Base-by-base conservation (phyloP, 2,329 filamentous ascomycete genomes). In the Elsinoe ampelina region DNA sequence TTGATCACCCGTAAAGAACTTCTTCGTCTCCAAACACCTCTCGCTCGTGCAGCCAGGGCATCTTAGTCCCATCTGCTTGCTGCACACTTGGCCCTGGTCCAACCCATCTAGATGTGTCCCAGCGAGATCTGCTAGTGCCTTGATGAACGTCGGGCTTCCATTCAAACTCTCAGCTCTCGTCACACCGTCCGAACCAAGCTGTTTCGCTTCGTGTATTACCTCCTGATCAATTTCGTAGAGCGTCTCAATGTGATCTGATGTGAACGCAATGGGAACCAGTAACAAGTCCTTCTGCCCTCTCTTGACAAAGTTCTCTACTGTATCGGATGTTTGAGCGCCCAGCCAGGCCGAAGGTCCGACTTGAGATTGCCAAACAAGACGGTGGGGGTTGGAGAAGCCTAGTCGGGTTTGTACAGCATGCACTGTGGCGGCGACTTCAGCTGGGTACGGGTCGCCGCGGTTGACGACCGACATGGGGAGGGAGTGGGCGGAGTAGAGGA, bases 171-270 rank as follows among this genome's bases (percentile, higher is more conserved):
- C 93, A 1, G 86, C 89, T 58, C 93, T 82, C 77, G 95, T 95
- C 61, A 98, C 73, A 43, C 74, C 73, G 15, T 77, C 73, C 0
- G 84, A 86, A 32, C 91, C 89, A 0, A 81, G 74, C 65, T 87
- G 82, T 12, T 86, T 84, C 1, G 81, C 89, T 71, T 95, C 91
- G 58, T 89, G 87, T 66, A 98, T 97, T 38, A 98, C 89, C 72
- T 98, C 93, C 65, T 89, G 79, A 70, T 98, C 93, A 54, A 98
- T 76, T 71, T 98, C 93, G 69, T 86, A 97, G 0, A 98, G 77
- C 0, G 93, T 98, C 74, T 98, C 93, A 63, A 98, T 98, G 69
- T 98, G 93, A 66, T 98, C 93, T n/a, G 89, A 95, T 0, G 93
- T 98, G 70, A 98, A 98, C 5, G 93, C 93, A 62, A 98, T 95